phyloP scores from a whole-genome alignment of 2,329 filamentous ascomycete genomes.

The Fusarium beomiforme region DNA sequence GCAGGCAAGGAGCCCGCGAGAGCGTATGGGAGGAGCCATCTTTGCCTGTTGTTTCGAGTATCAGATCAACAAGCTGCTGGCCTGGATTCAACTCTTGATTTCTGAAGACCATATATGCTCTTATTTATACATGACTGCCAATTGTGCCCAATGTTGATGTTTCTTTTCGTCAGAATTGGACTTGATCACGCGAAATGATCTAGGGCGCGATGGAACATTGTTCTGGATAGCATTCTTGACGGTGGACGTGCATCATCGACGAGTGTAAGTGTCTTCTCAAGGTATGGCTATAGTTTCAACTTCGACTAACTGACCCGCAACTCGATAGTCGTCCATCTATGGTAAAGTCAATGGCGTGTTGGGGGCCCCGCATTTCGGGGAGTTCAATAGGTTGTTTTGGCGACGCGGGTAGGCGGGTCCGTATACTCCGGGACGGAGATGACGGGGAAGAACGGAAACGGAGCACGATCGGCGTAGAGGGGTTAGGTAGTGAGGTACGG shows the following conservation, averaged over 20 bases:
- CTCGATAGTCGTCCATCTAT: slow-evolving; percentile 1
- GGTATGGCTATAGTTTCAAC: neutral
- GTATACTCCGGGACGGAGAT: neutral
- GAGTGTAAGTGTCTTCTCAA: neutral
- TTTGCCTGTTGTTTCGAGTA: neutral
- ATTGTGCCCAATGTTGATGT: neutral
- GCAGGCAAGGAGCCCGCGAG: neutral
- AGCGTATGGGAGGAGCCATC: neutral
- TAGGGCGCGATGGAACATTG: neutral
- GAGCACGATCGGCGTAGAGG: neutral
- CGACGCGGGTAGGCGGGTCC: neutral
- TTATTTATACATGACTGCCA: neutral
- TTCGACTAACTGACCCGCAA: neutral
- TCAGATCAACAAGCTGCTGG: neutral
- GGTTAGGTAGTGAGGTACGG: neutral
- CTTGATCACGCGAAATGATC: slow-evolving; percentile 2
- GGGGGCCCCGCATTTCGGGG: neutral
- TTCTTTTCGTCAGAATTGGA: neutral
- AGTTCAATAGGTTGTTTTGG: neutral
- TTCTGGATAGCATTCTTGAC: neutral
- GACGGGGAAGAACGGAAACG: neutral
- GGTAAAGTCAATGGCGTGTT: neutral
- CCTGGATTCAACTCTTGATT: neutral
- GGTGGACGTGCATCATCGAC: neutral
- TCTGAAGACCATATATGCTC: neutral